phyloP scores from a whole-genome alignment of 176 grass and related monocot species.

The Cenchrus americanus region DNA sequence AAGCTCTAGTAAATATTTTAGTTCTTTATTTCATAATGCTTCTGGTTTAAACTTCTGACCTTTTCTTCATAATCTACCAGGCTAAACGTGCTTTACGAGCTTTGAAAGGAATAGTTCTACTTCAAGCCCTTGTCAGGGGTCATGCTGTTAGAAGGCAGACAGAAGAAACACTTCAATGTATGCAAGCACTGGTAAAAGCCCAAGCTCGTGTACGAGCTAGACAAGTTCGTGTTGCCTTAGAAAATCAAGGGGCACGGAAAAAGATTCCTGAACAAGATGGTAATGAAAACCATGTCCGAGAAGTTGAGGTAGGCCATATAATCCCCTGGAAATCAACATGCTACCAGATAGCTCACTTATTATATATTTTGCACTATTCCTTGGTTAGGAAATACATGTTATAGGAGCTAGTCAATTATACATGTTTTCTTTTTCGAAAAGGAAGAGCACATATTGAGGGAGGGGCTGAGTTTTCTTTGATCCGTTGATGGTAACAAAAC shows the following conservation, averaged over 20 bases:
- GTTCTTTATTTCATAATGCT: constrained; percentile 24
- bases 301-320: constrained; percentile 75
- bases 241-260: constrained; percentile 69
- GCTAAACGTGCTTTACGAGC: constrained; percentile 88
- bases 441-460: not conserved
- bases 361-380: constrained; percentile 4
- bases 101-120: constrained; percentile 89
- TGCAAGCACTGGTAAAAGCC: constrained; percentile 82
- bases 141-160: constrained; percentile 90
- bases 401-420: not conserved
- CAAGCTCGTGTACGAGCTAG: constrained; percentile 88
- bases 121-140: constrained; percentile 93
- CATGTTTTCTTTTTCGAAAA: not conserved
- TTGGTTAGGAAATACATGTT: not conserved
- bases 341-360: constrained; percentile 1
- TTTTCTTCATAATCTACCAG: constrained; percentile 54
- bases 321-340: constrained; percentile 17
- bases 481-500: constrained; percentile 5
- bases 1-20: constrained; percentile 2
- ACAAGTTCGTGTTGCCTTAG: constrained; percentile 74
- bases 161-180: constrained; percentile 89
- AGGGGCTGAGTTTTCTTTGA: not conserved
- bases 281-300: constrained; percentile 54
- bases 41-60: constrained; percentile 28
- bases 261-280: constrained; percentile 61